These are phyloP conservation scores for Mucuna pruriens DNA, from an alignment of 306 rosid genomes.

Conservation along the genomic window DNA sequence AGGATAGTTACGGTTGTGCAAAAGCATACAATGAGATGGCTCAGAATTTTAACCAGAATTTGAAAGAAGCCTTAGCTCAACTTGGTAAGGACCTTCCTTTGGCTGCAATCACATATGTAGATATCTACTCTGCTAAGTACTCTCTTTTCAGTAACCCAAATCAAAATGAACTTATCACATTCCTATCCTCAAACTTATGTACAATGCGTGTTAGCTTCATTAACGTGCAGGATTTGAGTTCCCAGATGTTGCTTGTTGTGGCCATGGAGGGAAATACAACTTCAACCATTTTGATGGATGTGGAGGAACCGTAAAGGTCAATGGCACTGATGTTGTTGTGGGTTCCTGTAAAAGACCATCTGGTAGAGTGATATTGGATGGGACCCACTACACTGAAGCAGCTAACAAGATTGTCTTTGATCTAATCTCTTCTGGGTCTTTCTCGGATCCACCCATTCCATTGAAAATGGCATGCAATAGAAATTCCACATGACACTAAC, in stretches of 20 bases:
- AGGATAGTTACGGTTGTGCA: conserved; percentile 55
- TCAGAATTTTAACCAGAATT: conserved; percentile 51
- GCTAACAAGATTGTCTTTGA: conserved; percentile 47
- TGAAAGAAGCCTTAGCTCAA: conserved; percentile 51
- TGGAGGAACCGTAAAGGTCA: conserved; percentile 23
- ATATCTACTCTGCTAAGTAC: conserved; percentile 40
- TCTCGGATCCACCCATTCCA: conserved; percentile 52
- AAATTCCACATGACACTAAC: too few species aligned
- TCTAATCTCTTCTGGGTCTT: conserved; percentile 47
- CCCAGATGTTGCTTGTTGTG: conserved; percentile 52
- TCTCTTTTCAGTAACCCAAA: conserved; percentile 39
- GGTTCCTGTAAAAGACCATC: conserved; percentile 46
- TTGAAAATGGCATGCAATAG: conserved; percentile 41
- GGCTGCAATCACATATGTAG: conserved; percentile 65
- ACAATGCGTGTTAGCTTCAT: not conserved
- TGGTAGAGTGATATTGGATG: conserved; percentile 55
- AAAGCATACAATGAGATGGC: conserved; percentile 58
- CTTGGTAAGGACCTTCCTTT: conserved; percentile 50
- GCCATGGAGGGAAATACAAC: conserved; percentile 57
- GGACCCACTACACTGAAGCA: conserved; percentile 57
- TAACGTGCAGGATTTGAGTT: conserved; percentile 47
- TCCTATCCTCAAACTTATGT: not conserved
- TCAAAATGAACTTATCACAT: not conserved
- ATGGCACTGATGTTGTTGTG: conserved; percentile 44
- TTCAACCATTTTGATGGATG: not conserved